A percentile compares a stretch with the other conserved stretches of the same genome.
Evolutionary conservation across 2,329 filamentous ascomycete genomes (phyloP).

Genomic region (Stagonosporopsis cucurbitacearum): DNA sequence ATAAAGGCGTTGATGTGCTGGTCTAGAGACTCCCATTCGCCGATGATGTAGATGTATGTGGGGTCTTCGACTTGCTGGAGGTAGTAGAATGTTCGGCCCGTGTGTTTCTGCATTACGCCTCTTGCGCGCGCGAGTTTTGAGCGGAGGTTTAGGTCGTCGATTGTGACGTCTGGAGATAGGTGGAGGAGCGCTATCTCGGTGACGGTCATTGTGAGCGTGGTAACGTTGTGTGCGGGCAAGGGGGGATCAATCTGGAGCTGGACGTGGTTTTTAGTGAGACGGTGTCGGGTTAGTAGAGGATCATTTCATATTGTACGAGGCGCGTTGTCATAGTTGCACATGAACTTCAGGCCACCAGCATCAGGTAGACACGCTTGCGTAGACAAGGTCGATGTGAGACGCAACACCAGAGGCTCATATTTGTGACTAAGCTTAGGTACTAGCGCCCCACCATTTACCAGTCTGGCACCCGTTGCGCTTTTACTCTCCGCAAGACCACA

Average conservation of each 20-base stretch:
- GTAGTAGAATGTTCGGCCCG: constrained; percentile 48
- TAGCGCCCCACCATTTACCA: neutral
- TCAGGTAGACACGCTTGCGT: constrained; percentile 14
- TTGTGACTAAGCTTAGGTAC: neutral
- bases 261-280: neutral
- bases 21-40: constrained; percentile 53
- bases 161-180: constrained; percentile 35
- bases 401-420: neutral
- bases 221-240: neutral
- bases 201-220: constrained; percentile 41
- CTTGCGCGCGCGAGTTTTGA: constrained; percentile 48
- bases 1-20: constrained; percentile 55
- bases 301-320: neutral
- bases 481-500: neutral
- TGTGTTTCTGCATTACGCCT: constrained; percentile 47
- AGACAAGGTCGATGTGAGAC: neutral
- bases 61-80: constrained; percentile 56
- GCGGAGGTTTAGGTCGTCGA: constrained; percentile 30
- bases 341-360: neutral
- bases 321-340: neutral
- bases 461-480: too few relatives aligned
- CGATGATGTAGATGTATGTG: constrained; percentile 52
- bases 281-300: neutral
- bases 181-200: constrained; percentile 57
- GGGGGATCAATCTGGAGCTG: neutral